phyloP scores from a whole-genome alignment of 2,329 filamentous ascomycete genomes.

The Fusarium tupiense region DNA sequence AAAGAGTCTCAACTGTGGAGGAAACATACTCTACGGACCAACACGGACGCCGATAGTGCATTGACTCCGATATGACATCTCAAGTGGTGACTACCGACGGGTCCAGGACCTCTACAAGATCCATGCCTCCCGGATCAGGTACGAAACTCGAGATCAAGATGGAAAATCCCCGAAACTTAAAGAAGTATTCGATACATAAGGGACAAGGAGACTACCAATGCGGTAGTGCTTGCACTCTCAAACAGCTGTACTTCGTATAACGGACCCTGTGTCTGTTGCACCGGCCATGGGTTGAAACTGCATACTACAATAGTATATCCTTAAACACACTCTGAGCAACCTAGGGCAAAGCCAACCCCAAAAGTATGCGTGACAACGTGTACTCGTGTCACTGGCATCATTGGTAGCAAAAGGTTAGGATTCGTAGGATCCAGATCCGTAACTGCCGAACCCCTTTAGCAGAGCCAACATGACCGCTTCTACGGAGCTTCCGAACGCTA shows the following conservation, averaged over 20 bases:
- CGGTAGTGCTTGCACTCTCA: background rate
- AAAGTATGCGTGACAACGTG: background rate
- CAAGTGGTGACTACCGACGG: background rate
- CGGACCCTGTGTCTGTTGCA: conserved; percentile 4
- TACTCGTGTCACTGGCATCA: background rate
- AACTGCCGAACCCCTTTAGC: background rate
- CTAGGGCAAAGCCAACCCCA: background rate
- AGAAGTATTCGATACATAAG: background rate
- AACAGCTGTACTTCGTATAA: conserved; percentile 18
- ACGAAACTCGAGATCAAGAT: background rate
- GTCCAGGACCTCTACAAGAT: background rate
- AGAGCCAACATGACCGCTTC: conserved; percentile 2
- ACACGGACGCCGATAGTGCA: background rate
- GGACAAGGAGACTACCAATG: background rate
- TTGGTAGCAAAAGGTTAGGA: background rate
- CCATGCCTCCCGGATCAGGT: background rate
- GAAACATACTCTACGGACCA: background rate
- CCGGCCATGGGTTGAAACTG: conserved; percentile 13
- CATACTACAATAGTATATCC: background rate
- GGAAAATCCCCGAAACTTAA: background rate
- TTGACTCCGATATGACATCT: background rate
- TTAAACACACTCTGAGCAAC: conserved; percentile 9
- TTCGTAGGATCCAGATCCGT: background rate
- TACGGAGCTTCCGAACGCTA: conserved; percentile 7
- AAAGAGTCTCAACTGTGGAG: background rate